Percentiles rank a stretch among this genome's conserved stretches.
phyloP scores from a whole-genome alignment of 805 yeast species.

The Nakazawaea pomicola region DNA sequence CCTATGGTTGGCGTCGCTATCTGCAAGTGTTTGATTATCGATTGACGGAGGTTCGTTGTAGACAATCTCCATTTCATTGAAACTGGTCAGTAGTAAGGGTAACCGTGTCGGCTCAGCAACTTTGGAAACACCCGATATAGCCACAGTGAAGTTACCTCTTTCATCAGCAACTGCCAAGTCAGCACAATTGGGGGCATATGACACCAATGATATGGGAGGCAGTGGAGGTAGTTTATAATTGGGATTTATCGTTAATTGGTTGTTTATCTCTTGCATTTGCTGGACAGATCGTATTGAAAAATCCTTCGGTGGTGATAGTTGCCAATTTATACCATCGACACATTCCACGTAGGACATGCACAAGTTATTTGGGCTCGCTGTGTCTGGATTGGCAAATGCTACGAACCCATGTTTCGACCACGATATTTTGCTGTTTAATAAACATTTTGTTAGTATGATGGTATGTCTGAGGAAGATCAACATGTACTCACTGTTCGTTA shows the following conservation, averaged over 20 bases:
- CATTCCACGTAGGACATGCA: slow-evolving; percentile 67
- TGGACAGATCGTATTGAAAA: slow-evolving; percentile 23
- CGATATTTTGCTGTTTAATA: slow-evolving; percentile 31
- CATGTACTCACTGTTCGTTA: slow-evolving; percentile 4
- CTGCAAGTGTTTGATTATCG: neutral
- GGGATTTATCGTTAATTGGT: slow-evolving; percentile 18
- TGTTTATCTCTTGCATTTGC: slow-evolving; percentile 14
- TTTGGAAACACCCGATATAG: slow-evolving; percentile 44
- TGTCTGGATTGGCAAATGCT: slow-evolving; percentile 50
- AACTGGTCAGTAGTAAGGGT: slow-evolving; percentile 33
- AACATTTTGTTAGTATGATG: neutral
- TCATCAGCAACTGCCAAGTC: slow-evolving; percentile 79
- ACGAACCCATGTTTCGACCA: slow-evolving; percentile 87
- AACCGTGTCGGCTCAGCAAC: slow-evolving; percentile 19
- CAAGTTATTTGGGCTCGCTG: slow-evolving; percentile 35
- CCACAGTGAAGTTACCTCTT: slow-evolving; percentile 58
- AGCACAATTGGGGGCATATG: slow-evolving; percentile 76
- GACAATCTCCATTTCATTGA: slow-evolving; percentile 38
- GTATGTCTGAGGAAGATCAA: neutral
- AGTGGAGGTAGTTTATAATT: slow-evolving; percentile 22
- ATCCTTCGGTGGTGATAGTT: slow-evolving; percentile 53
- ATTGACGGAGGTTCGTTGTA: slow-evolving; percentile 31
- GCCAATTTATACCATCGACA: slow-evolving; percentile 75
- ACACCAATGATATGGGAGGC: slow-evolving; percentile 36
- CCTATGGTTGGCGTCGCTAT: neutral